phyloP scores from a whole-genome alignment of 2,329 filamentous ascomycete genomes.

The Daldinia eschscholtzii region DNA sequence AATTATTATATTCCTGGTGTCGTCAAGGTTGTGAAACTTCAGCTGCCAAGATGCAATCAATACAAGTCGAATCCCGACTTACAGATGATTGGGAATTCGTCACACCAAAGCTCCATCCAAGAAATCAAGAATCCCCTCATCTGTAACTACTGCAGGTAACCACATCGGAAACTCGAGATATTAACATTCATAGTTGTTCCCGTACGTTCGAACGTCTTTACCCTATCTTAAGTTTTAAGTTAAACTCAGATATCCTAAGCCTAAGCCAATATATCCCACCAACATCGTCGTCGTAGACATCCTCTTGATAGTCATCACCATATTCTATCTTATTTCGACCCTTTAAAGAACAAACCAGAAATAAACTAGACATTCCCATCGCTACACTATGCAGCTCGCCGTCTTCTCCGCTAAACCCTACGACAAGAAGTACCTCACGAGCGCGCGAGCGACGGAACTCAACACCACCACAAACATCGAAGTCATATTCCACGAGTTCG shows the following conservation, averaged over 20 bases:
- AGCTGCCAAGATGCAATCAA: slow-evolving; percentile 32
- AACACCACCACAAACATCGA: slow-evolving; percentile 56
- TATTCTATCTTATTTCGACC: background rate
- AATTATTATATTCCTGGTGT: background rate
- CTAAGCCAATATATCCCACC: background rate
- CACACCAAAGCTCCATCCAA: slow-evolving; percentile 7
- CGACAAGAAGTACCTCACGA: slow-evolving; percentile 67
- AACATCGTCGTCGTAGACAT: background rate
- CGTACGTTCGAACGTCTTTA: background rate
- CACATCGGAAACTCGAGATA: background rate
- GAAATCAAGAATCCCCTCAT: slow-evolving; percentile 8
- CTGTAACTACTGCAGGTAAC: slow-evolving; percentile 5
- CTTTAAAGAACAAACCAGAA: background rate
- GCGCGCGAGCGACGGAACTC: slow-evolving; percentile 55
- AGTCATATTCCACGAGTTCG: slow-evolving; percentile 69
- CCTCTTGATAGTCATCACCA: background rate
- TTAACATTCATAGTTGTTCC: background rate
- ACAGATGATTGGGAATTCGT: slow-evolving; percentile 6
- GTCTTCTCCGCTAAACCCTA: slow-evolving; percentile 75
- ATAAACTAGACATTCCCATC: background rate
- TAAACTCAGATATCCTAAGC: background rate
- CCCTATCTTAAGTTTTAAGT: background rate
- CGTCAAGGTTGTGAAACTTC: slow-evolving; percentile 27
- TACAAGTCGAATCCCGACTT: slow-evolving; percentile 2
- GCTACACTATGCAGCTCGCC: slow-evolving; percentile 62